phyloP scores from a whole-genome alignment of 352 stramenopile genomes.

The Globisporangium ultimum region DNA sequence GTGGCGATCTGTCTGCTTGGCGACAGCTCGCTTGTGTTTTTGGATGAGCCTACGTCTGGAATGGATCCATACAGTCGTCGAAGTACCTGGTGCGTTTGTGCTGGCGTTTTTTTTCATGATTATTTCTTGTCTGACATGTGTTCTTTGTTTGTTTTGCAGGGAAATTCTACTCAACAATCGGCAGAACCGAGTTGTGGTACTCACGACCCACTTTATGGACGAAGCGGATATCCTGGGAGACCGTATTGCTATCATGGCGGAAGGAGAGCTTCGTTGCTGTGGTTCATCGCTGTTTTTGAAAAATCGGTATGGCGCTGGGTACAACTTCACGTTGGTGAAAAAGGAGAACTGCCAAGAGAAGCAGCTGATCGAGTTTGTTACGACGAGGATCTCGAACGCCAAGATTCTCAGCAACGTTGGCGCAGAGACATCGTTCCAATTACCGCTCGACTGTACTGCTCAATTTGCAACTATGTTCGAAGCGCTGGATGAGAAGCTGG shows the following conservation, averaged over 20 bases:
- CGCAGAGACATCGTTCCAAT: too few species aligned
- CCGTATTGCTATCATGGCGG: constrained; percentile 57
- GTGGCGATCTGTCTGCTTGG: constrained; percentile 95
- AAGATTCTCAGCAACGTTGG: too few species aligned
- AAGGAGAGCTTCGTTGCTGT: constrained; percentile 40
- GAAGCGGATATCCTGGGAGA: constrained; percentile 78
- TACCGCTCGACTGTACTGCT: too few species aligned
- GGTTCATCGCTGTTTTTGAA: constrained; percentile 49
- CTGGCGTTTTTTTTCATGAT: too few species aligned
- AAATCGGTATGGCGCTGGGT: constrained; percentile 28
- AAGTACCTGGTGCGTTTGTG: constrained; percentile 68
- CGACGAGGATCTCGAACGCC: too few species aligned
- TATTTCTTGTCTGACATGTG: too few species aligned
- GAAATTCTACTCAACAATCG: constrained; percentile 39
- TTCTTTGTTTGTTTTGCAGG: too few species aligned
- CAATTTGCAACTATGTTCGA: too few species aligned
- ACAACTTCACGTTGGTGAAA: constrained; percentile 49
- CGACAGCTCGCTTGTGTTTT: constrained; percentile 79
- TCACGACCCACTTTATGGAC: constrained; percentile 93
- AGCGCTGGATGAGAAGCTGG: too few species aligned
- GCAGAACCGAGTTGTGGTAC: constrained; percentile 52
- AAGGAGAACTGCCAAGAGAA: background rate
- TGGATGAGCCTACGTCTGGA: constrained; percentile 87
- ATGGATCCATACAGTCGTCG: constrained; percentile 92
- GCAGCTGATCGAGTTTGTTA: too few species aligned